Evolutionary conservation across 108 stramenopile genomes (phyloP).

Genomic region (Nitzschia sp.): DNA sequence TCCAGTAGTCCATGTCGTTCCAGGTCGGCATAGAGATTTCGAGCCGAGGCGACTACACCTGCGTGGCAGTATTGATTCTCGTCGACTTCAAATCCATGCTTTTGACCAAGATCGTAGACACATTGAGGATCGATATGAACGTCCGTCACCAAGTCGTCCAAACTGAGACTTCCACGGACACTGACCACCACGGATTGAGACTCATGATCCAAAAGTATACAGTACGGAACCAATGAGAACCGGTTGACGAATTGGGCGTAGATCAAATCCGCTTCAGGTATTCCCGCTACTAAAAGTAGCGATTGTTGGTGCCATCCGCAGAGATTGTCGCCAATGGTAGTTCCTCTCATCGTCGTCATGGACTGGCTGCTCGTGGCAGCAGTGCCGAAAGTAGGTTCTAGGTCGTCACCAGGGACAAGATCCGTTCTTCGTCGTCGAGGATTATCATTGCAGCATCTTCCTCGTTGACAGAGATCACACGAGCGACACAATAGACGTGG

Average conservation of each 20-base stretch:
- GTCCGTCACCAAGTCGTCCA: constrained; percentile 96
- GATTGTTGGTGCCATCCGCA: constrained; percentile 73
- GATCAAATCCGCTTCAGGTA: constrained; percentile 82
- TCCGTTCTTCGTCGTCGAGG: background rate
- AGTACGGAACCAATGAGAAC: constrained; percentile 86
- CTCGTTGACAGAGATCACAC: constrained; percentile 4
- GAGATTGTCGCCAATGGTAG: constrained; percentile 64
- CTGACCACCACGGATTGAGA: constrained; percentile 86
- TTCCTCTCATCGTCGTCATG: background rate
- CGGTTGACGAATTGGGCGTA: constrained; percentile 86
- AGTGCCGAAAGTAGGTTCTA: background rate
- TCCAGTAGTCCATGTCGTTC: constrained; percentile 67
- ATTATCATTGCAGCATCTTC: background rate
- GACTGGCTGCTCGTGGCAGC: background rate
- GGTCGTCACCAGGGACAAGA: background rate
- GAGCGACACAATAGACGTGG: constrained; percentile 50
- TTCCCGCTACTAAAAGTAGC: constrained; percentile 68
- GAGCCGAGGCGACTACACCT: constrained; percentile 76
- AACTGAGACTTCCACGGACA: constrained; percentile 91
- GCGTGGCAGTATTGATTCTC: constrained; percentile 84
- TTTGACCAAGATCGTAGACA: constrained; percentile 66
- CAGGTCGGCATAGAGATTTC: constrained; percentile 83
- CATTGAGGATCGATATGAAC: constrained; percentile 83
- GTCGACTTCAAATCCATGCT: constrained; percentile 82
- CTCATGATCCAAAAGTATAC: constrained; percentile 88